Conservation (phyloP, 2,329 filamentous ascomycete species). For the Fusarium torreyae region DNA sequence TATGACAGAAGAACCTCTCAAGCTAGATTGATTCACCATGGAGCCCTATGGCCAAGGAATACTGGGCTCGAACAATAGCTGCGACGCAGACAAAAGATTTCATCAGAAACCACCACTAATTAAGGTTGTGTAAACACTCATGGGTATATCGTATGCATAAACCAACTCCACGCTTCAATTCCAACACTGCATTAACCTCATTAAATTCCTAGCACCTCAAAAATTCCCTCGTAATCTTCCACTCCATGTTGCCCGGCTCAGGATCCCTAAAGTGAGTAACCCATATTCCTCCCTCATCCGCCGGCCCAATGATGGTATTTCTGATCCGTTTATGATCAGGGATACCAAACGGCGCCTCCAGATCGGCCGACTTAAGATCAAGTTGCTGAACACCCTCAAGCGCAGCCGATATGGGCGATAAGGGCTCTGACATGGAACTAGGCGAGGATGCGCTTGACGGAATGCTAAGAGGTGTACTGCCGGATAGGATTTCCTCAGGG, state of each 20-base stretch:
- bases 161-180: background rate
- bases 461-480: background rate
- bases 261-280: conserved; percentile 52
- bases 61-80: too few species aligned
- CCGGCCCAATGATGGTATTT: conserved; percentile 50
- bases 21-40: too few species aligned
- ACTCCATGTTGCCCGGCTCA: conserved; percentile 42
- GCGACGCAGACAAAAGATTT: too few species aligned
- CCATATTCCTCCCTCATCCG: conserved; percentile 47
- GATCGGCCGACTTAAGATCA: conserved; percentile 18
- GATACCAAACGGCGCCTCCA: conserved; percentile 51
- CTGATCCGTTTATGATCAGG: conserved; percentile 50
- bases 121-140: background rate
- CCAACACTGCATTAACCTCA: background rate
- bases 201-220: conserved; percentile 29
- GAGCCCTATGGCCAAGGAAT: too few species aligned
- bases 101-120: too few species aligned
- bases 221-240: conserved; percentile 52
- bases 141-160: conserved; percentile 4
- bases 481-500: conserved; percentile 1
- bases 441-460: conserved; percentile 20
- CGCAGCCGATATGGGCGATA: conserved; percentile 32
- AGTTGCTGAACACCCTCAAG: conserved; percentile 40
- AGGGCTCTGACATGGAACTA: conserved; percentile 2
- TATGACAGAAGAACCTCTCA: too few species aligned